Evolutionary conservation across 257 asterid species (phyloP), one percentile per base, ranked within the genome.

Genomic region (Nicotiana tomentosiformis): DNA sequence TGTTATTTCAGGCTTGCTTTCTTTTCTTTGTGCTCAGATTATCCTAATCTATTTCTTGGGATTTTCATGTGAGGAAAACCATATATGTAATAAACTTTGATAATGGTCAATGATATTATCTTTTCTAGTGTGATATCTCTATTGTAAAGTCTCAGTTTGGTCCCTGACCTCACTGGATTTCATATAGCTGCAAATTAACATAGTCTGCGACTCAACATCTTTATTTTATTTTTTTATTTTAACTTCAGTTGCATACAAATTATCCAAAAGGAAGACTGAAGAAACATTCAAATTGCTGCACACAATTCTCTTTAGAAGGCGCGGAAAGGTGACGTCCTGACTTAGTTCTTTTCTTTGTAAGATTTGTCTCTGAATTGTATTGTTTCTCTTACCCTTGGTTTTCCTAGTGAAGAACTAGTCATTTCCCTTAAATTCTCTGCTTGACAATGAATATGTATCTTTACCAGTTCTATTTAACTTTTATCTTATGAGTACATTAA

Each of bases 231-330:
- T 57, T 78, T 66, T 70, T 58, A 53, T 46, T 80, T 86, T 58
- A 86, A 82, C 69, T 89, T 81, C 96, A 96, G 98, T 96, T 86
- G 97, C 95, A 69, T 88, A 89, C 83, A 93, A 91, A 85, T 82
- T 93, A 88, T 91, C 98, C 66, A 92, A 90, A 89, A 96, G 91
- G 91, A 94, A 96, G 89, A 88, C 83, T 2, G 98, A 95, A 2
- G 99, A 96, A 14, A 93, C 93, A 10, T 90, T 92, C 83, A 96
- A 91, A 82, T 84, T 91, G 91, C 90, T 96, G 88, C 97, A 94
- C 81, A 84, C 89, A 23, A 82, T 94, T 82, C 93, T 96, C 49
- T 96, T 88, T 87, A 97, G 97, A 79, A 90, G 98, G 91, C 91
- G 98, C 82, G 98, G 93, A 86, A 96, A 95, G 99, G 98, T 93